These are phyloP conservation scores for Galeopsis tetrahit DNA, from an alignment of 257 asterid species.

Conservation along the genomic window DNA sequence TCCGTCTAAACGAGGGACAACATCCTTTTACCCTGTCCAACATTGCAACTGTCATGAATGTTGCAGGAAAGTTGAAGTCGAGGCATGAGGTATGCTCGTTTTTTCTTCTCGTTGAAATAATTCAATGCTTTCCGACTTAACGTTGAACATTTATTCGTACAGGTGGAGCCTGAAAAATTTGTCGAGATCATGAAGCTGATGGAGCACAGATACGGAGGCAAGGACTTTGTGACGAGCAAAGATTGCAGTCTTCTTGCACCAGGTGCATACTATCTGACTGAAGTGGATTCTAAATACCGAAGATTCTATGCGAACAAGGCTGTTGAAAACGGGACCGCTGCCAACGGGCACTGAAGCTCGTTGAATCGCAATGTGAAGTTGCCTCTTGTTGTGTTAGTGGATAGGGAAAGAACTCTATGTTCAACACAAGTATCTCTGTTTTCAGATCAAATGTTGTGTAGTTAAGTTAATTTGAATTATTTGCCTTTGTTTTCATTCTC, in stretches of 20 bases:
- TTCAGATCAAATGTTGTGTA: conserved; percentile 33
- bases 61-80: conserved; percentile 71
- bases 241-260: conserved; percentile 85
- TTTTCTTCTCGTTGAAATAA: background rate
- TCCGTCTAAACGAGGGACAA: conserved; percentile 71
- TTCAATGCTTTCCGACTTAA: background rate
- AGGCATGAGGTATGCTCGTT: conserved; percentile 77
- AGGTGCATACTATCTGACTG: conserved; percentile 87
- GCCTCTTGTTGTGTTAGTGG: conserved; percentile 36
- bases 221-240: conserved; percentile 79
- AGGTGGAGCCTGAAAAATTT: conserved; percentile 86
- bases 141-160: conserved; percentile 32
- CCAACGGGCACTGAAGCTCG: conserved; percentile 74
- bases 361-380: conserved; percentile 16
- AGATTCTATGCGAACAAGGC: conserved; percentile 83
- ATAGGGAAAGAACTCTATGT: conserved; percentile 39
- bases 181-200: conserved; percentile 81
- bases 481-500: conserved; percentile 20
- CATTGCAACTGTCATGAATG: conserved; percentile 76
- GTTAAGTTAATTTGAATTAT: conserved; percentile 24
- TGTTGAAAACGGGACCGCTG: conserved; percentile 51
- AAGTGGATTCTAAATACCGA: conserved; percentile 89
- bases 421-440: conserved; percentile 28
- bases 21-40: conserved; percentile 88
- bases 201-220: conserved; percentile 97